Evolutionary conservation across 2,329 filamentous ascomycete species (phyloP), one percentile per base, ranked within the genome.

Genomic region (Madurella fahalii): DNA sequence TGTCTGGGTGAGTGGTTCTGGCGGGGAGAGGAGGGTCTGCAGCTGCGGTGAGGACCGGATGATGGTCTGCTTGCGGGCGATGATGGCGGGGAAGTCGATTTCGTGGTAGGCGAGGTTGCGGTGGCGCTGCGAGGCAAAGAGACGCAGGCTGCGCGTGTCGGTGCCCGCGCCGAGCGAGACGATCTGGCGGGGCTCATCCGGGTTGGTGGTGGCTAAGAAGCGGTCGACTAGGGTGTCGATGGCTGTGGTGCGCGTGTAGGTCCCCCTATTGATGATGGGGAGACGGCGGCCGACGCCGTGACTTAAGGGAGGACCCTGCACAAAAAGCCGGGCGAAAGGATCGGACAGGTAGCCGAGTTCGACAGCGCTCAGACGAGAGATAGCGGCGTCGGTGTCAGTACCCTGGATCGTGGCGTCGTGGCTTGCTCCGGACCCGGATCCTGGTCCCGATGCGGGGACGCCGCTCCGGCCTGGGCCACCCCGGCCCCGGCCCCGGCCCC

Each of bases 221-320:
- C 75, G 76, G 49, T 81, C 69, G 40, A 97, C 82, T 1, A 99
- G 81, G 12, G 72, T 75, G 71, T 99, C 91, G 59, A 99, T 85
- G 20, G 89, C 89, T 5, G 80, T 82, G 9, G 92, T 96, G 58
- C 94, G 85, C 18, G 92, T 87, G 66, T 96, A 97, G n/a, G 93
- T 71, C 90, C 93, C 93, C 82, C 93, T 79, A 68, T 99, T 97
- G 66, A 99, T 96, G 58, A 99, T 89, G 49, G 94, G 94, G 59
- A 95, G 79, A 54, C 93, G 80, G 60, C 88, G 81, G 12, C 49
- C 54, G 25, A 25, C 25, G 18, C 51, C 18, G 9, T 77, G 73
- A 56, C 75, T 77, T 44, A 71, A 71, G 13, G 64, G 51, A 57
- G 63, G 67, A 25, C 25, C 50, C 53, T 80, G 74, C 2, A 87